Percentiles rank a stretch among this genome's conserved stretches.
phyloP scores from a whole-genome alignment of 1,284 basidiomycete genomes.

The Amylostereum areolatum region DNA sequence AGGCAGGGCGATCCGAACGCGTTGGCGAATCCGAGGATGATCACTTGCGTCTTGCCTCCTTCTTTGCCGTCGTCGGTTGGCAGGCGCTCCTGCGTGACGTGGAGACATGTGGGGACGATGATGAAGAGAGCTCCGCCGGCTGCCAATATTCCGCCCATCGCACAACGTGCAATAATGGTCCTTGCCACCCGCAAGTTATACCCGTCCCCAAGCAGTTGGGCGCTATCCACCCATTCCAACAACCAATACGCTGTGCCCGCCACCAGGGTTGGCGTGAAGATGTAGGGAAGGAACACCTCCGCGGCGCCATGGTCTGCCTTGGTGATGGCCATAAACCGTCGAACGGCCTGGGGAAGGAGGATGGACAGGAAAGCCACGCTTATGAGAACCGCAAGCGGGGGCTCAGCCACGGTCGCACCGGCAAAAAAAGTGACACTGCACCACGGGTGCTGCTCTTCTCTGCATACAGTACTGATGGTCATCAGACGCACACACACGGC shows the following conservation, averaged over 20 bases:
- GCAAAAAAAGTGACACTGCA: conserved; percentile 87
- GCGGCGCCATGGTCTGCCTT: conserved; percentile 74
- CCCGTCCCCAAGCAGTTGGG: conserved; percentile 34
- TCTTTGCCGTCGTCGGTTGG: conserved; percentile 6
- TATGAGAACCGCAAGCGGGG: conserved; percentile 53
- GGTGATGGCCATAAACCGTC: conserved; percentile 56
- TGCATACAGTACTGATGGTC: conserved; percentile 76
- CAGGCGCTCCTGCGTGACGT: conserved; percentile 37
- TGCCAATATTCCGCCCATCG: conserved; percentile 45
- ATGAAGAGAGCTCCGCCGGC: conserved; percentile 65
- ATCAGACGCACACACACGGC: conserved; percentile 72
- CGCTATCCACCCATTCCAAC: conserved; percentile 71
- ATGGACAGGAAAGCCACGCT: conserved; percentile 50
- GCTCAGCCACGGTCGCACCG: conserved; percentile 57
- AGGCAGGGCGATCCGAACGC: conserved; percentile 85
- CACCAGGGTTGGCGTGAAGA: conserved; percentile 54
- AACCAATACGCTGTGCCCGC: conserved; percentile 68
- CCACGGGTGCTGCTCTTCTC: conserved; percentile 91
- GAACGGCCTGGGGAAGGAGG: conserved; percentile 54
- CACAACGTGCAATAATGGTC: conserved; percentile 56
- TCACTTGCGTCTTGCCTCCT: conserved; percentile 41
- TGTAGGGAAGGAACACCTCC: conserved; percentile 50
- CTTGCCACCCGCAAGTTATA: conserved; percentile 44
- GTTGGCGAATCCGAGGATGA: conserved; percentile 86
- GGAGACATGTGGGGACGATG: conserved; percentile 65